phyloP scores from a whole-genome alignment of 73 alveolate species.

The Stentor coeruleus region DNA sequence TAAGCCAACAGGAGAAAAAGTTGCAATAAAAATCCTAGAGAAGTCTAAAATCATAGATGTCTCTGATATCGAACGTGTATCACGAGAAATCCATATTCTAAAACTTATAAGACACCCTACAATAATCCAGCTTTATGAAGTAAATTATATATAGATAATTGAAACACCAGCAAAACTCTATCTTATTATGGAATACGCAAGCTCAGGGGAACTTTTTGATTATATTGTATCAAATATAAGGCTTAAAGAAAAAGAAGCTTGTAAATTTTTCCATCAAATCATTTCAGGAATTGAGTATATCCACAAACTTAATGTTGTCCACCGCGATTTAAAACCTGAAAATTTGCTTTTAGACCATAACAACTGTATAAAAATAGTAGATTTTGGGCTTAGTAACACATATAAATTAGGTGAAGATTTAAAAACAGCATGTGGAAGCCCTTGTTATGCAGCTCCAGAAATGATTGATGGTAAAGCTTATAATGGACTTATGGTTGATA shows the following conservation, averaged over 20 bases:
- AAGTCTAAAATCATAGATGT: conserved; percentile 61
- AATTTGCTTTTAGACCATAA: conserved; percentile 74
- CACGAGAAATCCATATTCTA: conserved; percentile 83
- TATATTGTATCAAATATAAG: conserved; percentile 73
- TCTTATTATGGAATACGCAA: conserved; percentile 85
- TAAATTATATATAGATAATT: conserved; percentile 66
- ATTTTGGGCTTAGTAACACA: conserved; percentile 64
- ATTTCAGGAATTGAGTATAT: conserved; percentile 84
- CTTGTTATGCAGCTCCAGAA: conserved; percentile 90
- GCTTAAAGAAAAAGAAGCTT: conserved; percentile 74
- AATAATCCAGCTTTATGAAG: conserved; percentile 79
- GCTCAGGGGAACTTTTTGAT: conserved; percentile 90
- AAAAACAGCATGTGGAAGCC: conserved; percentile 76
- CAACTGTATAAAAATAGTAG: conserved; percentile 57
- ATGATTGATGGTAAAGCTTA: conserved; percentile 69
- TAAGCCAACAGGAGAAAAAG: conserved; percentile 34
- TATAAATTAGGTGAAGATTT: conserved; percentile 47
- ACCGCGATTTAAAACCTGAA: conserved; percentile 94
- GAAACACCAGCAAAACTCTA: conserved; percentile 49
- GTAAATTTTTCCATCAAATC: conserved; percentile 65
- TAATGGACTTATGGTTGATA: conserved; percentile 55
- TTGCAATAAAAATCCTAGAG: conserved; percentile 76
- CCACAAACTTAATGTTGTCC: conserved; percentile 70
- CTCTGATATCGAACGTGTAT: conserved; percentile 77
- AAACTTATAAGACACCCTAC: conserved; percentile 79